A percentile compares a stretch with the other conserved stretches of the same genome.
phyloP scores from a whole-genome alignment of 139 green algal species.

The Volvox africanus region DNA sequence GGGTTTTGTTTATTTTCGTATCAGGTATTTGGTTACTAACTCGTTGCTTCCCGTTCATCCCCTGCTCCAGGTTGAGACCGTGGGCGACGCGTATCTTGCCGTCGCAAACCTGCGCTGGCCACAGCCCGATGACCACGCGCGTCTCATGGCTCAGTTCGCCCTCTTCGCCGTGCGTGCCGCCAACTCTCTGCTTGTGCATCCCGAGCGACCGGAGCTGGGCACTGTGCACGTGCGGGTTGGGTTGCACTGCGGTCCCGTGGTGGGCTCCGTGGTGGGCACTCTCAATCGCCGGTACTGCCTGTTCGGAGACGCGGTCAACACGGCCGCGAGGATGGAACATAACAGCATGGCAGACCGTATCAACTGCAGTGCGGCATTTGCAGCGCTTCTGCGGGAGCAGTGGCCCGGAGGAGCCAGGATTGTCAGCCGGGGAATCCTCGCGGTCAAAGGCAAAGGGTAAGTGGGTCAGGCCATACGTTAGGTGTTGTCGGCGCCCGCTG shows the following conservation, averaged over 20 bases:
- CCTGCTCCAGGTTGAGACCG: conserved; percentile 25
- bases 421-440: background rate
- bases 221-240: conserved; percentile 45
- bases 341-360: conserved; percentile 39
- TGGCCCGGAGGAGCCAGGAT: conserved; percentile 8
- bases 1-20: no score
- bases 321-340: conserved; percentile 47
- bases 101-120: conserved; percentile 41
- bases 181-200: conserved; percentile 13
- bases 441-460: conserved; percentile 46
- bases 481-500: background rate
- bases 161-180: conserved; percentile 5
- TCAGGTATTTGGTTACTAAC: background rate
- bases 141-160: conserved; percentile 41
- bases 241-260: conserved; percentile 53
- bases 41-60: background rate
- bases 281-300: conserved; percentile 49
- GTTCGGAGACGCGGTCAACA: conserved; percentile 58
- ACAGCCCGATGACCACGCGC: conserved; percentile 31
- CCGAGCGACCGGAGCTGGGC: conserved; percentile 32
- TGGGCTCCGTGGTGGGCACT: conserved; percentile 39
- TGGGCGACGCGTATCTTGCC: conserved; percentile 39
- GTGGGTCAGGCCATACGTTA: background rate
- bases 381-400: conserved; percentile 40
- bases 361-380: conserved; percentile 42